Percentiles rank a stretch among this genome's conserved stretches.
phyloP scores from a whole-genome alignment of 2,329 filamentous ascomycete genomes.

The Talaromyces rugulosus region DNA sequence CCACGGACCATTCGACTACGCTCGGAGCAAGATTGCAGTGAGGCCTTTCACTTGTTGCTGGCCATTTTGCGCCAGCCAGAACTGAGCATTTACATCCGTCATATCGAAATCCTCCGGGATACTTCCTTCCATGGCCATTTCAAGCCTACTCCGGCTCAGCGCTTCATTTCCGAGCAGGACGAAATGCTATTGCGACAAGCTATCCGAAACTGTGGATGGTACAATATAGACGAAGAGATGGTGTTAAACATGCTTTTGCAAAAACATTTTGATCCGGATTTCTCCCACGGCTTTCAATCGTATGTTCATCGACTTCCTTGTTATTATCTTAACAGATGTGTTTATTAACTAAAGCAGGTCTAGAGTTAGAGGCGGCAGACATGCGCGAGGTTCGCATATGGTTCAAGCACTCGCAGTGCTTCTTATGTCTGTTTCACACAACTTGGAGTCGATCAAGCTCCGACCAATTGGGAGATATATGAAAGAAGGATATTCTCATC shows the following conservation, averaged over 20 bases:
- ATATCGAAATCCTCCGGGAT: constrained; percentile 10
- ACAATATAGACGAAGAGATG: constrained; percentile 9
- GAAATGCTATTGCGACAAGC: constrained; percentile 4
- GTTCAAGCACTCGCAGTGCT: constrained; percentile 11
- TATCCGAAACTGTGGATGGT: constrained; percentile 11
- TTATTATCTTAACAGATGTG: not conserved
- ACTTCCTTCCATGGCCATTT: constrained; percentile 10
- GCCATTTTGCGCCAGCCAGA: constrained; percentile 10
- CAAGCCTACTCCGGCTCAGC: constrained; percentile 6
- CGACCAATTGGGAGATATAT: constrained; percentile 11
- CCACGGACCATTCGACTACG: constrained; percentile 7
- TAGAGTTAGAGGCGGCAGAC: constrained; percentile 9
- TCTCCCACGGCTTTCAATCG: constrained; percentile 10
- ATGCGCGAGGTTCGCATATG: constrained; percentile 13
- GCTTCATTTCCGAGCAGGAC: constrained; percentile 9
- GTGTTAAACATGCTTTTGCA: constrained; percentile 12
- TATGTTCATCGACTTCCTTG: not conserved
- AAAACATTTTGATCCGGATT: constrained; percentile 10
- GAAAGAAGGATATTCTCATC: constrained; percentile 4
- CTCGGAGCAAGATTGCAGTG: constrained; percentile 11
- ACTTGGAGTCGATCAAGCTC: constrained; percentile 10
- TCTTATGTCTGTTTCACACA: constrained; percentile 11
- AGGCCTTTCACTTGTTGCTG: constrained; percentile 6
- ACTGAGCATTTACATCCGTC: constrained; percentile 7
- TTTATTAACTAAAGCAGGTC: constrained; percentile 1